Evolutionary conservation across 441 rosid species (phyloP), one percentile per base, ranked within the genome.

Genomic region (Aleurites moluccanus): DNA sequence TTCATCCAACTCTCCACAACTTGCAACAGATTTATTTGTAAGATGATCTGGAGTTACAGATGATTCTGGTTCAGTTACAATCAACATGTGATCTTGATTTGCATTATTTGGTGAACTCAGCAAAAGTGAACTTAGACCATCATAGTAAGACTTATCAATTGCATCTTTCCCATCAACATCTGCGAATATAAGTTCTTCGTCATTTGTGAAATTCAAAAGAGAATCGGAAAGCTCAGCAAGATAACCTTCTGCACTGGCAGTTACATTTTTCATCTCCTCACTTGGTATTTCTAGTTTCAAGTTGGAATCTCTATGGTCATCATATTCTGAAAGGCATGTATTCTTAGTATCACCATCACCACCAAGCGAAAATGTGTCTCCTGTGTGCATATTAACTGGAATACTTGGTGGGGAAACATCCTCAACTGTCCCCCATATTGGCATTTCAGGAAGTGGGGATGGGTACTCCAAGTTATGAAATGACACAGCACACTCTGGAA

Each of bases 41-140:
- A 55, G 76, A 82, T 68, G 60, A 50, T 80, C 83, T 64, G 72
- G 79, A 53, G 77, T 65, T 42, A 57, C 67, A 53, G 77, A 75
- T 76, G 80, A 70, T 73, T 79, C 86, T 38, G 38, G 81, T 64
- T 85, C 84, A 47, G 76, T 25, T 77, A 80, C 50, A 81, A 74
- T 75, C n/a, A 74, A 83, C 70, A 80, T 28, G 56, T 77, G 82
- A 76, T 76, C 82, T 53, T 74, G 80, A 77, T 60, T 85, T 64
- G 66, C 73, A 74, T 84, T 88, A 79, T 77, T 83, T 47, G 94
- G 84, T 73, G 91, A 85, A 81, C 80, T 84, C 82, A 78, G 75
- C 75, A 92, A 79, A 73, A 92, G 84, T 69, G 96, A 88, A 82
- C 86, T 84, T 50, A 94, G 85, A 71, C 94, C 90, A 73, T 88